Evolutionary conservation across 108 stramenopile species (phyloP), one percentile per base, ranked within the genome.

Genomic region (Nannochloropsis gaditana): DNA sequence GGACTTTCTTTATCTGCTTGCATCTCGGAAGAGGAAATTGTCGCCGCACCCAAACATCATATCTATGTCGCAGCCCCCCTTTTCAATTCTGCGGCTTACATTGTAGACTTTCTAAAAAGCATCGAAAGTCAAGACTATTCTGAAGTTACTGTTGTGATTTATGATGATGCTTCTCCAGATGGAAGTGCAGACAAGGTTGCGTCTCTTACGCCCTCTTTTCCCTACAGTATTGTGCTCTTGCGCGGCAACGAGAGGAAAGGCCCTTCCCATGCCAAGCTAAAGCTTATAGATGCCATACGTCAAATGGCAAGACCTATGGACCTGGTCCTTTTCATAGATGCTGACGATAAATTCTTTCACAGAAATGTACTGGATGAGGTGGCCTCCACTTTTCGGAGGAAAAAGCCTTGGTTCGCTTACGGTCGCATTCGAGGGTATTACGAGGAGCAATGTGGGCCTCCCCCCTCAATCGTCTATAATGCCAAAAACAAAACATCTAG

Each of bases 121-220:
- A 73, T 73, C n/a, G 59, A 73, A n/a, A 73, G 59, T n/a, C 59
- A 73, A 73, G n/a, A n/a, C 59, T 73, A 73, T n/a, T n/a, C 59
- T n/a, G 19, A 73, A n/a, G 59, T 73, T 4, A 73, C 59, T 6
- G 59, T 73, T 15, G 59, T 73, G 0, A 8, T 73, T 73, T 73
- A 73, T n/a, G 59, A 73, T 73, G 59, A 73, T n/a, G 4, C 59
- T 3, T 73, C 59, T n/a, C 19, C 15, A 15, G 59, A 73, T 6
- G 59, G 59, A 15, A 73, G 59, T n/a, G 59, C 59, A 4, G 59
- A 73, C 59, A 15, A n/a, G 59, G 59, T 73, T 15, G 59, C 4
- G n/a, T 73, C 59, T 6, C 59, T 3, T 2, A 3, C n/a, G 19
- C 59, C 59, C 5, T 4, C 15, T n/a, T 73, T 73, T n/a, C n/a